Evolutionary conservation across 495 filamentous ascomycete genomes (phyloP).

Genomic region (Chaetomidium leptoderma): DNA sequence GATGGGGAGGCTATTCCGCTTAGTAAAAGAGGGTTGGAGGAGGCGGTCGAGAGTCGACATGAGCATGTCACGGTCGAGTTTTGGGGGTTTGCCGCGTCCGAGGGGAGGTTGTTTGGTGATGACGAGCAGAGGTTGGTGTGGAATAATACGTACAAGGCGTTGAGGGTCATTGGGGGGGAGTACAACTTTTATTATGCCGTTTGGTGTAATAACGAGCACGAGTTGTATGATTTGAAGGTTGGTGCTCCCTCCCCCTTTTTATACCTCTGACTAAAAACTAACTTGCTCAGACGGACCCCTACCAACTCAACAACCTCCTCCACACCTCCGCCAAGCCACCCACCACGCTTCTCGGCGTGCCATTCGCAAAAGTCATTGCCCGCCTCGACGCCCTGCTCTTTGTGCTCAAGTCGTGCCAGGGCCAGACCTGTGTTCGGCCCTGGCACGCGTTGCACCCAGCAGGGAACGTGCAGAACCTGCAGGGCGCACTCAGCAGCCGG

Average conservation of each 20-base stretch:
- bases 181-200: conserved; percentile 63
- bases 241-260: conserved; percentile 12
- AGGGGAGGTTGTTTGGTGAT: conserved; percentile 40
- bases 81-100: conserved; percentile 53
- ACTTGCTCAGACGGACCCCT: conserved; percentile 51
- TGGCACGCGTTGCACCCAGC: conserved; percentile 57
- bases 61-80: conserved; percentile 66
- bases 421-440: conserved; percentile 51
- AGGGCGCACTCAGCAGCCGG: conserved; percentile 43
- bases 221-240: conserved; percentile 59
- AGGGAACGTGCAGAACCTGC: conserved; percentile 40
- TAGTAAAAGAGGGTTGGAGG: conserved; percentile 26
- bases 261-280: neutral
- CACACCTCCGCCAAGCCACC: conserved; percentile 23
- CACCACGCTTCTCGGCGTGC: conserved; percentile 41
- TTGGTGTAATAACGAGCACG: conserved; percentile 62
- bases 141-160: conserved; percentile 64
- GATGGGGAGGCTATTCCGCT: conserved; percentile 58
- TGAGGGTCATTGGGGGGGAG: conserved; percentile 49
- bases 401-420: conserved; percentile 62
- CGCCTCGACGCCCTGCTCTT: conserved; percentile 60
- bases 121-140: conserved; percentile 19
- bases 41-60: conserved; percentile 37
- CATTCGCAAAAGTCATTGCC: conserved; percentile 41
- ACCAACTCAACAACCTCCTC: conserved; percentile 58